Evolutionary conservation across 2,329 filamentous ascomycete genomes (phyloP).

Genomic region (Myriosclerotinia curreyana): DNA sequence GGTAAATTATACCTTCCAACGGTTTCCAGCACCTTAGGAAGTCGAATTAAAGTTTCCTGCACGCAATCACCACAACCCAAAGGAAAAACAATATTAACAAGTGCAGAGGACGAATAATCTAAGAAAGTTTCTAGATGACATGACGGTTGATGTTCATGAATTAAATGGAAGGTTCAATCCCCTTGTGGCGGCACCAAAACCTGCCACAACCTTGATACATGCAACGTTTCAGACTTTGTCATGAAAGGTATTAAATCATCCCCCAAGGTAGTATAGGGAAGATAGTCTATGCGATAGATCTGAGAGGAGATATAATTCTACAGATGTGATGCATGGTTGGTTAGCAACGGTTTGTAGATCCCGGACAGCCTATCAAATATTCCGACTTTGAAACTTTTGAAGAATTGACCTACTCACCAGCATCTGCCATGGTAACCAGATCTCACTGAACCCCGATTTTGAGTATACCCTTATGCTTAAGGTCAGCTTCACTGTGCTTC

Average conservation of each 20-base stretch:
- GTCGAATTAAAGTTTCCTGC: not conserved
- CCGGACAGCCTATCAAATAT: not conserved
- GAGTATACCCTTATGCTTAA: too few species aligned
- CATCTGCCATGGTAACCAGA: too few species aligned
- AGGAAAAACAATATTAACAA: not conserved
- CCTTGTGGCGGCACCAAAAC: not conserved
- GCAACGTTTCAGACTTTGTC: slow-evolving; percentile 5
- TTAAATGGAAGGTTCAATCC: not conserved
- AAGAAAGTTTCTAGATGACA: not conserved
- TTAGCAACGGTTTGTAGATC: not conserved
- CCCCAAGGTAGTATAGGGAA: too few species aligned
- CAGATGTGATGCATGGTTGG: not conserved
- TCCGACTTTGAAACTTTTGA: not conserved
- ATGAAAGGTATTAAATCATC: too few species aligned
- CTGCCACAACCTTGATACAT: slow-evolving; percentile 16
- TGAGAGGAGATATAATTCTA: not conserved
- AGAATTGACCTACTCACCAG: too few species aligned
- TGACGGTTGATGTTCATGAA: not conserved
- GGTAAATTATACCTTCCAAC: not conserved
- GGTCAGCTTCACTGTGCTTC: too few species aligned
- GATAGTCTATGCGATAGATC: not conserved
- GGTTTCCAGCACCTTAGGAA: slow-evolving; percentile 20
- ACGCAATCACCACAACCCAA: slow-evolving; percentile 1
- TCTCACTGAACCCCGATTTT: too few species aligned
- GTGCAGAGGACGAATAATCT: not conserved